phyloP scores from a whole-genome alignment of 768 basidiomycete genomes.

The Naganishia onofrii region DNA sequence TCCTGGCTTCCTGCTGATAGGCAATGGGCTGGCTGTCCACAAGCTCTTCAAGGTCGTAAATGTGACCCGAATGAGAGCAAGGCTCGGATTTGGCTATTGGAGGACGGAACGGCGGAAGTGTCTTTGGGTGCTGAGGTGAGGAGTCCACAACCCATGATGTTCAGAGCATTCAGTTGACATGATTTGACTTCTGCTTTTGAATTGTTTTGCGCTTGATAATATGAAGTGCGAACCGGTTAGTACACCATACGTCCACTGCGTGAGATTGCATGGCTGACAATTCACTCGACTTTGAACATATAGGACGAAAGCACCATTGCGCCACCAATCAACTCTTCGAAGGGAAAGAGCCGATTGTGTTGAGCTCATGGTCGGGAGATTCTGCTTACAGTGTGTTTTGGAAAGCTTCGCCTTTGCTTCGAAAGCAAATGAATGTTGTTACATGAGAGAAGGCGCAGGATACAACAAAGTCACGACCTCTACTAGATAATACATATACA shows the following conservation, averaged over 20 bases:
- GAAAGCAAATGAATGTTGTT: too few species aligned
- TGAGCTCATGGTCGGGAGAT: neutral
- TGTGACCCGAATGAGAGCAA: conserved; percentile 18
- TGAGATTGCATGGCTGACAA: neutral
- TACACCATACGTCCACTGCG: neutral
- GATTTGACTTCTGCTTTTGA: neutral
- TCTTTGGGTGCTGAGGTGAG: conserved; percentile 30
- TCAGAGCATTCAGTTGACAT: neutral
- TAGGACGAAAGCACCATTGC: conserved; percentile 34
- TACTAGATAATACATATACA: too few species aligned
- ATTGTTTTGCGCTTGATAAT: too few species aligned
- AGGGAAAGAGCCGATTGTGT: conserved; percentile 20
- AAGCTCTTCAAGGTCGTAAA: conserved; percentile 22
- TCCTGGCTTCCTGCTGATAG: neutral
- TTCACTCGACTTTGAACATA: neutral
- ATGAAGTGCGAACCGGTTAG: neutral
- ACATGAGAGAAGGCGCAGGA: too few species aligned
- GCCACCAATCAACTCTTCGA: conserved; percentile 26
- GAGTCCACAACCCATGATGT: neutral
- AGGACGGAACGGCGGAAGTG: conserved; percentile 30
- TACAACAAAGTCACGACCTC: too few species aligned
- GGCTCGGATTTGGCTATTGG: conserved; percentile 31
- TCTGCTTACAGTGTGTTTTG: too few species aligned
- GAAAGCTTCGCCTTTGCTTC: too few species aligned
- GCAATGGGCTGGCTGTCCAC: conserved; percentile 32